Evolutionary conservation across 2,329 filamentous ascomycete genomes (phyloP).

Genomic region (Didymella glomerata): DNA sequence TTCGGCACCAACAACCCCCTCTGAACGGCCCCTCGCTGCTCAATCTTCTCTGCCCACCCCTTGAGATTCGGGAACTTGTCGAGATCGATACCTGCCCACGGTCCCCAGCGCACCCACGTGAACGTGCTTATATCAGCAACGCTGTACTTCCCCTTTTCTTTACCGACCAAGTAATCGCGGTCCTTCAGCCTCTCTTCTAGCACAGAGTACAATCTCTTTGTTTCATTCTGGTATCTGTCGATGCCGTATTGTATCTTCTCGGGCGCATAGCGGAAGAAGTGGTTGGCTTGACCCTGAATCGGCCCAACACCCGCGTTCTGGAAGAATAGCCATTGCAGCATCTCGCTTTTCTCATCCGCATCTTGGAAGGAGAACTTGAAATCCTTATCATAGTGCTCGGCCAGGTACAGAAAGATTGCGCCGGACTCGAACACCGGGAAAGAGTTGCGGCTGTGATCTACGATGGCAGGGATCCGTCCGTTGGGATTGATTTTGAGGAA

Average conservation of each 20-base stretch:
- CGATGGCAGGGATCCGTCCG: constrained; percentile 84
- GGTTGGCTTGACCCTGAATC: constrained; percentile 80
- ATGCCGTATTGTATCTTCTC: constrained; percentile 82
- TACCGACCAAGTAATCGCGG: constrained; percentile 65
- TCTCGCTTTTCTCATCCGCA: constrained; percentile 76
- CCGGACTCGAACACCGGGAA: constrained; percentile 83
- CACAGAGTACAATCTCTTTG: constrained; percentile 77
- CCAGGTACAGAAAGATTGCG: constrained; percentile 81
- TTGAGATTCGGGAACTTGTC: constrained; percentile 68
- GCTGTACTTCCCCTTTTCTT: constrained; percentile 62
- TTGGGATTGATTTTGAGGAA: constrained; percentile 90
- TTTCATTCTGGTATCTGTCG: constrained; percentile 81
- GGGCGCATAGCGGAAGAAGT: constrained; percentile 81
- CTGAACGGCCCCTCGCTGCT: constrained; percentile 53
- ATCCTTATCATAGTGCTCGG: constrained; percentile 78
- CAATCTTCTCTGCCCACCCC: constrained; percentile 59
- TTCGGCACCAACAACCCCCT: constrained; percentile 61
- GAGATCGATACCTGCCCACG: constrained; percentile 70
- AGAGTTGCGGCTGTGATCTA: constrained; percentile 71
- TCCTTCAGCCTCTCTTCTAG: constrained; percentile 72
- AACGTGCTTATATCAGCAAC: constrained; percentile 77
- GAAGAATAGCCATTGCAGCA: constrained; percentile 73
- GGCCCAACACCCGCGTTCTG: constrained; percentile 80
- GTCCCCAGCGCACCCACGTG: constrained; percentile 74
- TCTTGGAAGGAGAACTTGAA: constrained; percentile 82